Evolutionary conservation across 1,284 basidiomycete species (phyloP), one percentile per base, ranked within the genome.

Genomic region (Ceratobasidium sp.): DNA sequence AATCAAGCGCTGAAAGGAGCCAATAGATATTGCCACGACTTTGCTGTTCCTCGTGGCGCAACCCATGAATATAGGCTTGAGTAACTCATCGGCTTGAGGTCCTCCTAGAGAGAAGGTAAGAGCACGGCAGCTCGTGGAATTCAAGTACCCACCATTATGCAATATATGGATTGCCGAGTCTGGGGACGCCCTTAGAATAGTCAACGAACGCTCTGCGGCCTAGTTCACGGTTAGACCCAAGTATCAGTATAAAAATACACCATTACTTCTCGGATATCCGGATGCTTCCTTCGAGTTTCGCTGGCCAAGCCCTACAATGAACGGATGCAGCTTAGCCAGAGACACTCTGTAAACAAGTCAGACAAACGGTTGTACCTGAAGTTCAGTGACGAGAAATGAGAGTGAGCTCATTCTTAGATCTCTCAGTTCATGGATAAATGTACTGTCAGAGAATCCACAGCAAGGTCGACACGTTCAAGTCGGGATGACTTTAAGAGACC

Each of bases 1-100:
- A 68, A 98, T 94, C 75, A 98, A 87, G 46, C 98, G 89, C 81
- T 98, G 96, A 43, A 99, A 86, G 0, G 95, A 94, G 34, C 94
- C 92, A 2, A 98, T 88, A 11, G 93, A 94, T 77, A 98, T 94
- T 0, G 92, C 92, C 65, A 98, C 92, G 62, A 98, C 93, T 86
- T 98, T 98, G 2, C 93, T 89, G 77, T 96, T 94, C 83, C 93
- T 95, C 11, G 95, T 98, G 58, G 92, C 90, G 81, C 96, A 97
- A 64, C 95, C 96, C 87, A 98, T 94, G 79, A 96, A 94, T 1
- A 99, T 90, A 0, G 98, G 96, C 63, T 89, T 86, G 37, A 98
- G 87, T 29, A 98, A 86, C 72, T 92, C 91, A 73, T 93, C 89
- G 2, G 92, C 89, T 79, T 94, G 90, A 19, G 89, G 88, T 31